These are phyloP conservation scores for Fusarium bulbicola DNA, from an alignment of 2,329 filamentous ascomycete species.

Conservation along the genomic window DNA sequence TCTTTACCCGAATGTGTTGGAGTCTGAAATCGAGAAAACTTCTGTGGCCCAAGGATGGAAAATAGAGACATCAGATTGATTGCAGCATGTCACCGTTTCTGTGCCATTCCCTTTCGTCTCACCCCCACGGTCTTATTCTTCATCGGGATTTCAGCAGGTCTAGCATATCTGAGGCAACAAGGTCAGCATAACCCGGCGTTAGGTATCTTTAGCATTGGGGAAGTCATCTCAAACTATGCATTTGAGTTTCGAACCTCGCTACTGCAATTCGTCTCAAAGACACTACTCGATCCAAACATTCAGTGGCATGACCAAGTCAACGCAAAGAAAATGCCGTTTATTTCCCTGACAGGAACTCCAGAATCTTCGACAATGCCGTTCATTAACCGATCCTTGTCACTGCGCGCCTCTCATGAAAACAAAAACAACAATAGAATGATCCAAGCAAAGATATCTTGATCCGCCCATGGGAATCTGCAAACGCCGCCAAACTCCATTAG, in stretches of 20 bases:
- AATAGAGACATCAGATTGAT: neutral
- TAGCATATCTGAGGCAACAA: neutral
- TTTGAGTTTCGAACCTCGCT: neutral
- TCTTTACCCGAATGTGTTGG: conserved; percentile 75
- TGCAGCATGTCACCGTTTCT: neutral
- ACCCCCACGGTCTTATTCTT: neutral
- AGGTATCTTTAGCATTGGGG: neutral
- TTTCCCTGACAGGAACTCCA: neutral
- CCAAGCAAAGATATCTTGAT: neutral
- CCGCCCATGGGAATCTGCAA: conserved; percentile 23
- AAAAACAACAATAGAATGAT: neutral
- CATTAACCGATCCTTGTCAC: neutral
- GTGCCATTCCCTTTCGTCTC: neutral
- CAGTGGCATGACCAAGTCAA: neutral
- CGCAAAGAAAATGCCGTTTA: neutral
- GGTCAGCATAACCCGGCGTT: neutral
- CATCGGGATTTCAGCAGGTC: neutral
- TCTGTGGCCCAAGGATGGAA: conserved; percentile 75
- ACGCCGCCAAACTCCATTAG: conserved; percentile 38
- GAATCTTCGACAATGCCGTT: neutral
- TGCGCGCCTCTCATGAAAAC: conserved; percentile 12
- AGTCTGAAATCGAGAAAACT: conserved; percentile 73
- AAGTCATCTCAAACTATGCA: neutral
- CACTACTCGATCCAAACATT: neutral
- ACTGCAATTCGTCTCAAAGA: neutral